Conservation (phyloP, 2,329 filamentous ascomycete genomes). For the Nemania abortiva region DNA sequence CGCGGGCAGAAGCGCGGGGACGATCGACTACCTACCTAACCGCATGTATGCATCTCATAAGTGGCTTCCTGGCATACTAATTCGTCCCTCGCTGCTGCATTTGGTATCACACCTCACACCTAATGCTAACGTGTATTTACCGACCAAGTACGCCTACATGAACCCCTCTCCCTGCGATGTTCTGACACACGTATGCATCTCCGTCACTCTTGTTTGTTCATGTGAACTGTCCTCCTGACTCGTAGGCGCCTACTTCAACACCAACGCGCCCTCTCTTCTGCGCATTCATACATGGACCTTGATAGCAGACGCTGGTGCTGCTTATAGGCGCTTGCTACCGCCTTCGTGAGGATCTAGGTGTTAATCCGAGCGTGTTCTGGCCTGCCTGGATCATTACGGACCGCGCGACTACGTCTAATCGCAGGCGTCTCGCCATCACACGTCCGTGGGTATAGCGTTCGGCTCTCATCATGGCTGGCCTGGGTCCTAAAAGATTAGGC, state of each 20-base stretch:
- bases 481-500: constrained; percentile 67
- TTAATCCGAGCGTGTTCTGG: constrained; percentile 9
- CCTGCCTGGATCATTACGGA: neutral
- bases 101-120: constrained; percentile 23
- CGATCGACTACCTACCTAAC: constrained; percentile 15
- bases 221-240: constrained; percentile 30
- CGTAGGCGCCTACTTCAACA: constrained; percentile 2
- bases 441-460: constrained; percentile 17
- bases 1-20: constrained; percentile 10
- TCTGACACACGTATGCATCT: constrained; percentile 23
- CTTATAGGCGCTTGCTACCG: constrained; percentile 30
- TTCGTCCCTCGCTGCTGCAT: constrained; percentile 16
- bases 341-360: constrained; percentile 5
- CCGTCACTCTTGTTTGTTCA: constrained; percentile 24
- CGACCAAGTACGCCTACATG: constrained; percentile 8
- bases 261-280: constrained; percentile 6
- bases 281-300: constrained; percentile 33
- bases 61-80: constrained; percentile 12
- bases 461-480: constrained; percentile 53
- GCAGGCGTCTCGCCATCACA: constrained; percentile 14
- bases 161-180: constrained; percentile 24
- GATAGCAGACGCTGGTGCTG: constrained; percentile 25
- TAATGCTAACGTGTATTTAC: constrained; percentile 22
- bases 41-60: constrained; percentile 9
- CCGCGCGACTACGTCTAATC: constrained; percentile 14